Evolutionary conservation across 2,329 filamentous ascomycete genomes (phyloP), one percentile per base, ranked within the genome.

Genomic region (Cryphonectria radicalis): DNA sequence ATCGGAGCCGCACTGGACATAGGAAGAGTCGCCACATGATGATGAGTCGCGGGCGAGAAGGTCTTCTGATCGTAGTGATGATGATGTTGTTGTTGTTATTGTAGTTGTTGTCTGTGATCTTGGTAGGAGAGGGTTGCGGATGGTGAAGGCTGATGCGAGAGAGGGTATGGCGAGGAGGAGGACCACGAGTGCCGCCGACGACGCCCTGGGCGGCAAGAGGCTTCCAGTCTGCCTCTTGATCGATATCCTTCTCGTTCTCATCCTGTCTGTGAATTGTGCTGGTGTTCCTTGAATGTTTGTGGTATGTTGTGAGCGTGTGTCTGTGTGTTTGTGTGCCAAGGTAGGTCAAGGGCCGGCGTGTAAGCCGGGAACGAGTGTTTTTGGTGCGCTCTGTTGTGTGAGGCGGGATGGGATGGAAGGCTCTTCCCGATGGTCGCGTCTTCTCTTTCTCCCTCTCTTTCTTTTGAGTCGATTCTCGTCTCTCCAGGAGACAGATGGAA

Each of bases 1-100:
- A 42, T 82, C 83, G 40, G 81, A 73, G 69, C 80, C 78, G 77
- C 91, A 93, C 74, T 84, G 83, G 25, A 81, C 79, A 70, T 88
- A 85, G 66, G 71, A 69, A 6, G 71, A 67, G 63, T 71, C 71
- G 57, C 71, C 71, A 22, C 71, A n/a, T n/a, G n/a, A 73, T 66
- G 71, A 66, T 60, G 71, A 73, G 32, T 55, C 46, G 35, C 71
- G 71, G 66, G 43, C 37, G 57, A 69, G 66, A 28, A 73, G 59
- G 46, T 69, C 57, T 50, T 63, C 62, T 63, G 70, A 65, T 55
- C 60, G 59, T 70, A 42, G 19, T 28, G 35, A 32, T 67, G 46
- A 50, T n/a, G 46, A n/a, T 50, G 46, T 6, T 42, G 13, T 42
- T 42, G n/a, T n/a, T n/a, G n/a, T n/a, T n/a, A n/a, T n/a, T n/a